These are phyloP conservation scores for Nannizziopsis arthrosporioides DNA, from an alignment of 2,329 filamentous ascomycete species.

Conservation along the genomic window DNA sequence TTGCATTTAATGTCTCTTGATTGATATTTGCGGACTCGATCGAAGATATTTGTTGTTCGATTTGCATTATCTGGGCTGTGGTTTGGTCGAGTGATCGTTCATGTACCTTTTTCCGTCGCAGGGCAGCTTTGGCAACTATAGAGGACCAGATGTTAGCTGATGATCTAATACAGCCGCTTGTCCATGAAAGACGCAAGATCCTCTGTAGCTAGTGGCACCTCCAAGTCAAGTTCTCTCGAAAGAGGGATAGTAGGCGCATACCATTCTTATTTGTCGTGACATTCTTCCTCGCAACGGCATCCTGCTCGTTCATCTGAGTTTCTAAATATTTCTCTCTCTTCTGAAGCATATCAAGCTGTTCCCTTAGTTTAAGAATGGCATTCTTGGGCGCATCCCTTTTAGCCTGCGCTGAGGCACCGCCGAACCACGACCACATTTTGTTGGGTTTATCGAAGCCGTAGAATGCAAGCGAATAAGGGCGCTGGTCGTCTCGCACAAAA, in stretches of 20 bases:
- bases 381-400: slow-evolving; percentile 93
- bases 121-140: slow-evolving; percentile 74
- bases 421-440: slow-evolving; percentile 77
- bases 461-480: slow-evolving; percentile 6
- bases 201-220: too few relatives aligned
- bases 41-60: slow-evolving; percentile 90
- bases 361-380: slow-evolving; percentile 76
- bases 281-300: slow-evolving; percentile 76
- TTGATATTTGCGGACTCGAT: slow-evolving; percentile 99
- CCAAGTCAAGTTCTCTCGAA: neutral
- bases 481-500: neutral
- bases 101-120: slow-evolving; percentile 88
- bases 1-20: slow-evolving; percentile 84
- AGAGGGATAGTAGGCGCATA: slow-evolving; percentile 38
- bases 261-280: slow-evolving; percentile 81
- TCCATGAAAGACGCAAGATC: too few relatives aligned
- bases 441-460: neutral
- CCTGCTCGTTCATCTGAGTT: slow-evolving; percentile 86
- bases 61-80: slow-evolving; percentile 71
- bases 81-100: slow-evolving; percentile 90
- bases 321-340: slow-evolving; percentile 89
- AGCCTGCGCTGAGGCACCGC: slow-evolving; percentile 68
- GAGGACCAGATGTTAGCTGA: neutral
- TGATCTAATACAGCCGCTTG: too few relatives aligned
- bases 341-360: slow-evolving; percentile 92